Percentiles rank a stretch among this genome's conserved stretches.
Conservation (phyloP, 257 asterid genomes). For the Plectranthus barbatus region DNA sequence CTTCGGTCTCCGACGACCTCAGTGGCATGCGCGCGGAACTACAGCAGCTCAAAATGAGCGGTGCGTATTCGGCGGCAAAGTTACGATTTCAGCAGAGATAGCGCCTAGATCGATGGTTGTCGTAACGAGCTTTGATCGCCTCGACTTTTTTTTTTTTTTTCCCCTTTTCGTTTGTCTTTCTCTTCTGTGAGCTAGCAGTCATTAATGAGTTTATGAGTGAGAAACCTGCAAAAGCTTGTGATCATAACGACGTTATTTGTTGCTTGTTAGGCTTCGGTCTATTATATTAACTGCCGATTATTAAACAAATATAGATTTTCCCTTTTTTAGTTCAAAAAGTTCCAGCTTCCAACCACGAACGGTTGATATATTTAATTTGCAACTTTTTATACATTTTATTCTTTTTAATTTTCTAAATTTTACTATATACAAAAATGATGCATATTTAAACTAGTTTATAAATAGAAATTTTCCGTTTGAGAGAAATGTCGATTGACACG, state of each 20-base stretch:
- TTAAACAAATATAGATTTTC: not conserved
- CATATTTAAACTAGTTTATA: not conserved
- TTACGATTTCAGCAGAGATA: not conserved
- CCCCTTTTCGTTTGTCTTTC: too few species aligned
- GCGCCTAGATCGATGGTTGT: constrained; percentile 16
- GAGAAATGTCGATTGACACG: not conserved
- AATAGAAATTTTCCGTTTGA: too few species aligned
- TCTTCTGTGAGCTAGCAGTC: constrained; percentile 9
- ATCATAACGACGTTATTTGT: constrained; percentile 28
- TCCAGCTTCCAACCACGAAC: too few species aligned
- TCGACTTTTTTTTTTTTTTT: not conserved
- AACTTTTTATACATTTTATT: too few species aligned
- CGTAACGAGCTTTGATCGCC: constrained; percentile 6
- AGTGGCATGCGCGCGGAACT: constrained; percentile 20
- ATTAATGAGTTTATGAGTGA: constrained; percentile 22
- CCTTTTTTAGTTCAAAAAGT: not conserved
- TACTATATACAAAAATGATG: too few species aligned
- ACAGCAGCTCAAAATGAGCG: constrained; percentile 8
- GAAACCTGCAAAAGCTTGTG: constrained; percentile 28
- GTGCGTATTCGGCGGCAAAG: not conserved
- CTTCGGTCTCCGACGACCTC: not conserved
- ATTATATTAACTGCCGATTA: not conserved
- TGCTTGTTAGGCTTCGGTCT: constrained; percentile 10
- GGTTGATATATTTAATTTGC: too few species aligned
- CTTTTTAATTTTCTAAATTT: too few species aligned